Base-by-base conservation (phyloP, 2,329 filamentous ascomycete genomes). In the Lithohypha guttulata region DNA sequence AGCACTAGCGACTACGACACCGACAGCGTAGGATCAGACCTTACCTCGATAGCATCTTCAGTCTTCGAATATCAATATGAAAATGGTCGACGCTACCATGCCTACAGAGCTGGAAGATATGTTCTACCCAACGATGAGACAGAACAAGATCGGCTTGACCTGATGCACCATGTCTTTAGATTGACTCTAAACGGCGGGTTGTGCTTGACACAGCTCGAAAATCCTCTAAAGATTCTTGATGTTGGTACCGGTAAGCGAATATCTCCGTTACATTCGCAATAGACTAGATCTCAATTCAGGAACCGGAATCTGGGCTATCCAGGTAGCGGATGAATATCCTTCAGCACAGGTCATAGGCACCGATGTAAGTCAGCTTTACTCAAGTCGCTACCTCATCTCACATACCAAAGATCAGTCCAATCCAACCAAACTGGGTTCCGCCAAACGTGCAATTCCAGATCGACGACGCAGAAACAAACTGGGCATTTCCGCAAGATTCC, bases 371-470 rank as follows among this genome's bases (percentile, higher is more conserved):
- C 33, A 21, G 17, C 26, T 19, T 34, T 7, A 34, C 39, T 48
- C 59, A n/a, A n/a, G n/a, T n/a, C n/a, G n/a, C n/a, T n/a, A n/a
- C n/a, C n/a, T n/a, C n/a, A n/a, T n/a, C n/a, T n/a, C n/a, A n/a
- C n/a, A n/a, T n/a, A n/a, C n/a, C n/a, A n/a, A n/a, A n/a, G n/a
- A n/a, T n/a, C n/a, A n/a, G n/a, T n/a, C 65, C 67, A 25, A 70
- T 69, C 31, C 68, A 70, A 43, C 68, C 66, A 3, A 51, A 53
- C 39, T 64, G 62, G 57, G 50, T 59, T 3, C 59, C 58, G 8
- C 51, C 55, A 2, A 59, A 59, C 23, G 44, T 57, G 3, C 46
- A 43, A 10, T 60, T 60, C 36, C 23, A 56, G 2, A 48, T 60
- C 3, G 57, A 60, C 27, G 57, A 60, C 23, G 52, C 53, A 21